These are phyloP conservation scores for Serendipita sp. DNA, from an alignment of 768 basidiomycete genomes.

Conservation along the genomic window DNA sequence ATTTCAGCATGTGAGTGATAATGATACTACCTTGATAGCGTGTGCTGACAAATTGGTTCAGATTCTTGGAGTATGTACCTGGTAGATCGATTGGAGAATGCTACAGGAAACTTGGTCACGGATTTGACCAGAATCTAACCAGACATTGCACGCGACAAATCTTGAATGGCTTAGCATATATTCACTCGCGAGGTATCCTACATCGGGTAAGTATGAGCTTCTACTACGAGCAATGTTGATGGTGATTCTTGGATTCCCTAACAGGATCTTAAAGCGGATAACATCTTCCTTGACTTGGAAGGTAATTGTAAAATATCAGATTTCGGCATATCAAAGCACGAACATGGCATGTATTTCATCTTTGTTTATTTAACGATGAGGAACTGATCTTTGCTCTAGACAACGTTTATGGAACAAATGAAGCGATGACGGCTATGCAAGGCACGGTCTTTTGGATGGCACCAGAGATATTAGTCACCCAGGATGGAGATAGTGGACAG, in stretches of 20 bases:
- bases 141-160: slow-evolving; percentile 90
- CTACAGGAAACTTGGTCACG: slow-evolving; percentile 73
- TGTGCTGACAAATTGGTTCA: slow-evolving; percentile 20
- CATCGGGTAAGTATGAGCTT: slow-evolving; percentile 48
- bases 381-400: slow-evolving; percentile 25
- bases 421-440: slow-evolving; percentile 86
- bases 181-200: slow-evolving; percentile 81
- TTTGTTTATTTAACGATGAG: not conserved
- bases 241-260: slow-evolving; percentile 5
- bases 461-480: slow-evolving; percentile 78
- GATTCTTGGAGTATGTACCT: slow-evolving; percentile 97
- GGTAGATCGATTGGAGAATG: slow-evolving; percentile 90
- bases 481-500: slow-evolving; percentile 89
- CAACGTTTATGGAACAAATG: slow-evolving; percentile 56
- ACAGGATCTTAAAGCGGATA: slow-evolving; percentile 94
- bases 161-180: slow-evolving; percentile 75
- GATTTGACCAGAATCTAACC: slow-evolving; percentile 76
- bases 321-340: slow-evolving; percentile 96
- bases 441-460: slow-evolving; percentile 99
- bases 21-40: not conserved
- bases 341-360: slow-evolving; percentile 16
- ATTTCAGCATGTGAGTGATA: slow-evolving; percentile 72
- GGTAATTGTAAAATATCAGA: slow-evolving; percentile 96
- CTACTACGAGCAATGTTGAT: not conserved
- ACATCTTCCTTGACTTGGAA: slow-evolving; percentile 84